Base-by-base conservation (phyloP, 176 grass and related monocot genomes). In the Cymbopogon citratus region DNA sequence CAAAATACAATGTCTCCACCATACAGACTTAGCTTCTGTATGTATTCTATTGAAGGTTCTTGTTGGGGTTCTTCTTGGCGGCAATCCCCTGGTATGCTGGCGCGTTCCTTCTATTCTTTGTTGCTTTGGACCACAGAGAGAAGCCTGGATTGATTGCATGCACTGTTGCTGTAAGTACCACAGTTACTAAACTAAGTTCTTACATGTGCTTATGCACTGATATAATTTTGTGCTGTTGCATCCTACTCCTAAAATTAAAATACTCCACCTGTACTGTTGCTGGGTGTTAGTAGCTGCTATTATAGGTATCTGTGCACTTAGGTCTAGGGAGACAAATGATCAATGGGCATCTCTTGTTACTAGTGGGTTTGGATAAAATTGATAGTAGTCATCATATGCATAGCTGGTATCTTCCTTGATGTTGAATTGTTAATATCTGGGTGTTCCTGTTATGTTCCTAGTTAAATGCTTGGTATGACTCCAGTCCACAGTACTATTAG, bases 21-120 rank as follows among this genome's bases (percentile, higher is more conserved):
- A 52, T 80, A 43, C 38, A 78, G 66, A 45, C 33, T 34, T 48
- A 60, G 24, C 9, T 35, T 66, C 56, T 49, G 44, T 66, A 11
- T 49, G 44, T 66, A 11, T 84, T 73, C 5, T 54, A 66, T 76
- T 85, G 78, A 88, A 93, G 87, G 74, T 93, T 93, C 46, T 70
- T 90, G n/a, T 27, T 87, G n/a, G 91, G 91, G 28, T 90, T 93
- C 59, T 83, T 93, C 65, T 71, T 93, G 62, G 87, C 91, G 76
- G 85, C 87, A 38, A 85, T 93, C 67, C 87, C 87, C 18, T 93
- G 91, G 87, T 93, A 93, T 83, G 29, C 77, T 83, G 91, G 87
- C 29, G 74, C 69, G 49, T 93, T 93, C 48, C 81, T 93, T 80
- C 85, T 93, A 65, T 78, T 90, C 44, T 93, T 93, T 83, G 82